These are phyloP conservation scores for Citeromyces siamensis DNA, from an alignment of 1,139 yeast genomes.

Conservation along the genomic window DNA sequence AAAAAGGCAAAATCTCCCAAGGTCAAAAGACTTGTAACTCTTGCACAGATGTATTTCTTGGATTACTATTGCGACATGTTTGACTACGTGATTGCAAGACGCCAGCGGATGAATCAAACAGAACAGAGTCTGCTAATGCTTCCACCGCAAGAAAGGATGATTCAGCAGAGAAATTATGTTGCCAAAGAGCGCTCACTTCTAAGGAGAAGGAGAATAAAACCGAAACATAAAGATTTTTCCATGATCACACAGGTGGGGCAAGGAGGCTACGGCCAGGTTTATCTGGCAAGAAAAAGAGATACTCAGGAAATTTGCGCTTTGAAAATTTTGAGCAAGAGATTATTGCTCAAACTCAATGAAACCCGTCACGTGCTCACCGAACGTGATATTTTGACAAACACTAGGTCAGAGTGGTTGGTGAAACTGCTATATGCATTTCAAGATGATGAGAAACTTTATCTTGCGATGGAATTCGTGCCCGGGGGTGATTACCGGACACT, in stretches of 20 bases:
- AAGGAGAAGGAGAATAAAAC: conserved; percentile 82
- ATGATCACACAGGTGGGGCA: conserved; percentile 98
- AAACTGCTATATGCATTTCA: conserved; percentile 92
- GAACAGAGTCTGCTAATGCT: conserved; percentile 38
- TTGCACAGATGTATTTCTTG: conserved; percentile 65
- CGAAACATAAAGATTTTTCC: conserved; percentile 90
- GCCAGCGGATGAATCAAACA: conserved; percentile 65
- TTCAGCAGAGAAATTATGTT: conserved; percentile 72
- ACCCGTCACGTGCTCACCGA: conserved; percentile 94
- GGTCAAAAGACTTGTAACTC: conserved; percentile 79
- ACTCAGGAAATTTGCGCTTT: conserved; percentile 94
- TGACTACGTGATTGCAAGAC: conserved; percentile 80
- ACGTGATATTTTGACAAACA: conserved; percentile 89
- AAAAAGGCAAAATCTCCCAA: conserved; percentile 58
- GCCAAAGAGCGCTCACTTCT: conserved; percentile 79
- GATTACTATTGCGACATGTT: conserved; percentile 96
- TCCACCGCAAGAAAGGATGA: conserved; percentile 38
- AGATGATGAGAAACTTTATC: conserved; percentile 76
- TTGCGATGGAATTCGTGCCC: conserved; percentile 99
- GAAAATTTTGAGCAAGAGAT: conserved; percentile 79
- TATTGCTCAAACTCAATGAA: conserved; percentile 83
- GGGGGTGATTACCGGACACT: conserved; percentile 98
- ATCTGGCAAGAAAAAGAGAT: conserved; percentile 86
- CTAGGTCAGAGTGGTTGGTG: conserved; percentile 94
- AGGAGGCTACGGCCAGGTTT: conserved; percentile 98